Evolutionary conservation across 1,284 basidiomycete genomes (phyloP), one percentile per base, ranked within the genome.

Genomic region (Thelephora terrestris): DNA sequence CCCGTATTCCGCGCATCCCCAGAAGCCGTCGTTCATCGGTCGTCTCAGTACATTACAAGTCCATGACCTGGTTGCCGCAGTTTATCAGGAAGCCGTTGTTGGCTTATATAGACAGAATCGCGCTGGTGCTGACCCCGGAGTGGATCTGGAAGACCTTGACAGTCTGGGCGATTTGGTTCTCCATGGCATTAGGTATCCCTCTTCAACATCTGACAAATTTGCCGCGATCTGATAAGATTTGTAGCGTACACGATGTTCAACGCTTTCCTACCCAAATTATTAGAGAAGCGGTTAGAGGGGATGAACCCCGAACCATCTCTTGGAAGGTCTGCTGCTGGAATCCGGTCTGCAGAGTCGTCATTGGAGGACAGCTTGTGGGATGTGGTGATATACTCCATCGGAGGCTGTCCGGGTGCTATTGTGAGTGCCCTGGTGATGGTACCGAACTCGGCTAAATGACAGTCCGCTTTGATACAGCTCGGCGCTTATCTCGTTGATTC

Each of bases 171-270:
- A 74, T 78, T 18, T 97, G 93, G 93, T 81, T 76, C 49, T 67
- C 76, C 1, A 87, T 91, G 81, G 76, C 85, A 1, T 70, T 93
- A 25, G 85, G 88, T 90, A 53, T 51, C 83, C 66, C 6, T 40
- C 20, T 36, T 10, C 23, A 50, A 46, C 32, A 39, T 23, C 21
- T 24, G 21, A 36, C 29, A 23, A 47, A 50, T 39, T n/a, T 35
- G 27, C n/a, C 23, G 12, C n/a, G 37, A 52, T 53, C 52, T 46
- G n/a, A n/a, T n/a, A n/a, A n/a, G n/a, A n/a, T n/a, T n/a, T n/a
- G 46, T 59, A 85, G 91, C 83, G 2, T 93, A 82, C 60, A 97
- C 91, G 6, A 95, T 95, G 82, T 98, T 98, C 70, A 99, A 98
- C 60, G 92, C 96, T 12, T 98, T 86, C 64, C 74, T 97, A 18